Conservation (phyloP, 2,329 filamentous ascomycete genomes). For the Alternaria triticina region DNA sequence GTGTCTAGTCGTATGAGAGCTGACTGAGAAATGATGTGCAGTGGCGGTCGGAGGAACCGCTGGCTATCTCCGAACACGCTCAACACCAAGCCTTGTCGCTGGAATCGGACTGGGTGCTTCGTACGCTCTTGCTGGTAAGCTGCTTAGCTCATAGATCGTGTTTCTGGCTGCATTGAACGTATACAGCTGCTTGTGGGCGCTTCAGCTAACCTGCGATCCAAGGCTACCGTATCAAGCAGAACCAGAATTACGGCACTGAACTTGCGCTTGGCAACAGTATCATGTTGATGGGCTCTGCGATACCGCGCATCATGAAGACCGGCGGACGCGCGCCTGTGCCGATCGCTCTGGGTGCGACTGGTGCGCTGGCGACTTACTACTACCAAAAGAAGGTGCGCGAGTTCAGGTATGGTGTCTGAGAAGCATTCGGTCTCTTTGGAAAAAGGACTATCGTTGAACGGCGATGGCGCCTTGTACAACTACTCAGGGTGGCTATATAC, state of each 20-base stretch:
- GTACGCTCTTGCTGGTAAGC: constrained; percentile 33
- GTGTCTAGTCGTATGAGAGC: neutral
- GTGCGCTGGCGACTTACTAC: constrained; percentile 33
- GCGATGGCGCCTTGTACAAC: neutral
- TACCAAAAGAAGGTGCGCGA: constrained; percentile 41
- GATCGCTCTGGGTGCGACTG: constrained; percentile 32
- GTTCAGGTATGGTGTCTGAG: constrained; percentile 36
- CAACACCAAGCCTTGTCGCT: constrained; percentile 36
- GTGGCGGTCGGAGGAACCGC: constrained; percentile 37
- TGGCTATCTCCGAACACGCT: constrained; percentile 36
- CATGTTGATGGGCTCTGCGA: constrained; percentile 29
- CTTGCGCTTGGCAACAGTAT: constrained; percentile 36
- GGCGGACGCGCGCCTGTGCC: constrained; percentile 36
- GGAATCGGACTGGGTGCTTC: constrained; percentile 34
- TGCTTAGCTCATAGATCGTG: neutral
- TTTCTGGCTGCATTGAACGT: neutral
- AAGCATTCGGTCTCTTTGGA: neutral
- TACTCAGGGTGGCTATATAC: neutral
- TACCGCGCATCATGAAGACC: constrained; percentile 36
- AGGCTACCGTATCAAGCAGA: constrained; percentile 38
- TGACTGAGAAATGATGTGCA: constrained; percentile 11
- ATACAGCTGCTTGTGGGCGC: neutral
- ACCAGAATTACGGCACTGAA: constrained; percentile 38
- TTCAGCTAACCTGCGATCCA: neutral
- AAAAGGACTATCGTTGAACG: neutral